Evolutionary conservation across 2,329 filamentous ascomycete species (phyloP).

Genomic region (Endothia cerciana): DNA sequence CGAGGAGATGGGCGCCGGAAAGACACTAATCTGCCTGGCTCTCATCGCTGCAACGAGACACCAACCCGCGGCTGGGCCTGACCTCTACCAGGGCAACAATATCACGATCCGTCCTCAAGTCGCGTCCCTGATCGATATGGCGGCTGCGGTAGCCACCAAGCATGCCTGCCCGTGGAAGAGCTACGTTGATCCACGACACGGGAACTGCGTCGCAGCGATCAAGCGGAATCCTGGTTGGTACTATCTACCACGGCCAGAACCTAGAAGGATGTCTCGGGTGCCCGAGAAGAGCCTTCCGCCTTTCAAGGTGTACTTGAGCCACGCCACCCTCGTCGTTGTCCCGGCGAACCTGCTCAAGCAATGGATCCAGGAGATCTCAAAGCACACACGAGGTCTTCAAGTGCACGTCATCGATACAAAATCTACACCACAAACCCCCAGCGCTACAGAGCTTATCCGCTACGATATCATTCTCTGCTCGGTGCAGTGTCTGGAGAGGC

Average conservation of each 20-base stretch:
- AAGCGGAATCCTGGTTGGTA: conserved; percentile 63
- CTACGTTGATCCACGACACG: conserved; percentile 60
- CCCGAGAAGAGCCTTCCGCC: conserved; percentile 39
- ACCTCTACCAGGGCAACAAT: conserved; percentile 54
- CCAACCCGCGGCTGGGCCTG: conserved; percentile 68
- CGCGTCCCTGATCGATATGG: conserved; percentile 74
- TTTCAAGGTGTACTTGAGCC: conserved; percentile 64
- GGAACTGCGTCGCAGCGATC: conserved; percentile 59
- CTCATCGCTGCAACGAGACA: conserved; percentile 76
- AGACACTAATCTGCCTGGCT: conserved; percentile 84
- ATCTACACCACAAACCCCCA: conserved; percentile 54
- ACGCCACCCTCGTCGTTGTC: conserved; percentile 76
- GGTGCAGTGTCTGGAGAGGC: conserved; percentile 69
- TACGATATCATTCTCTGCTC: conserved; percentile 83
- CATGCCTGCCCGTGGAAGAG: conserved; percentile 72
- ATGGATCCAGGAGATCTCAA: conserved; percentile 79
- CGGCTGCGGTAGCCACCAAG: conserved; percentile 69
- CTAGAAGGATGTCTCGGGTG: conserved; percentile 44
- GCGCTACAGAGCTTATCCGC: conserved; percentile 58
- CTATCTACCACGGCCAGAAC: conserved; percentile 51
- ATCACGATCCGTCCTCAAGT: conserved; percentile 49
- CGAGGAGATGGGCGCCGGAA: conserved; percentile 82
- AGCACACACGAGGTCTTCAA: conserved; percentile 71
- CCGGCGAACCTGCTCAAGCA: conserved; percentile 83
- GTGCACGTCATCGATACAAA: conserved; percentile 65